These are phyloP conservation scores for Corinectria fuckeliana DNA, from an alignment of 2,329 filamentous ascomycete genomes.

Conservation along the genomic window DNA sequence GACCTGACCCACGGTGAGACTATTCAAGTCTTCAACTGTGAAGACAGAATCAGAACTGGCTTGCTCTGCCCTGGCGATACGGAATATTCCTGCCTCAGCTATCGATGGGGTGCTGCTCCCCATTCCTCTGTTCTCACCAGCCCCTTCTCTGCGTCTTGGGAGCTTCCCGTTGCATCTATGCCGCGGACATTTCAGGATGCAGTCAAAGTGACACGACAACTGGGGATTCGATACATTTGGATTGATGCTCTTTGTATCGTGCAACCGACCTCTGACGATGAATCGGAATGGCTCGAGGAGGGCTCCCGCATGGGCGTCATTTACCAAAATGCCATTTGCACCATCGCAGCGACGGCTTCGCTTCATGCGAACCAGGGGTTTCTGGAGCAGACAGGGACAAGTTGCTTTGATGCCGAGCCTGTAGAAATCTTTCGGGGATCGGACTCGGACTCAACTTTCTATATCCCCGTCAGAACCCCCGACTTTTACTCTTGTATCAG, in stretches of 20 bases:
- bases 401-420: background rate
- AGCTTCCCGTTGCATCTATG: too few species aligned
- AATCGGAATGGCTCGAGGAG: background rate
- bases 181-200: too few species aligned
- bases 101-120: too few species aligned
- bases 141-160: too few species aligned
- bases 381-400: background rate
- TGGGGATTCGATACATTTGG: background rate
- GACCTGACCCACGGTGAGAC: background rate
- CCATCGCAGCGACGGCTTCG: background rate
- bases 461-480: background rate
- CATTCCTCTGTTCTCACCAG: too few species aligned
- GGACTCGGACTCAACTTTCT: background rate
- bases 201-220: too few species aligned
- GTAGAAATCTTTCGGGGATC: background rate
- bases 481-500: background rate
- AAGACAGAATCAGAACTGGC: too few species aligned
- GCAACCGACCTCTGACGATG: background rate
- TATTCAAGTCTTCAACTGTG: background rate
- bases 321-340: background rate
- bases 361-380: background rate
- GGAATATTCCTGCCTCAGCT: too few species aligned
- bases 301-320: background rate
- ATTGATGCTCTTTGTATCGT: background rate
- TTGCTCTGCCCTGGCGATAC: too few species aligned